A percentile compares a stretch with the other conserved stretches of the same genome.
Conservation (phyloP, 2,329 filamentous ascomycete genomes). For the Apiospora koreana region DNA sequence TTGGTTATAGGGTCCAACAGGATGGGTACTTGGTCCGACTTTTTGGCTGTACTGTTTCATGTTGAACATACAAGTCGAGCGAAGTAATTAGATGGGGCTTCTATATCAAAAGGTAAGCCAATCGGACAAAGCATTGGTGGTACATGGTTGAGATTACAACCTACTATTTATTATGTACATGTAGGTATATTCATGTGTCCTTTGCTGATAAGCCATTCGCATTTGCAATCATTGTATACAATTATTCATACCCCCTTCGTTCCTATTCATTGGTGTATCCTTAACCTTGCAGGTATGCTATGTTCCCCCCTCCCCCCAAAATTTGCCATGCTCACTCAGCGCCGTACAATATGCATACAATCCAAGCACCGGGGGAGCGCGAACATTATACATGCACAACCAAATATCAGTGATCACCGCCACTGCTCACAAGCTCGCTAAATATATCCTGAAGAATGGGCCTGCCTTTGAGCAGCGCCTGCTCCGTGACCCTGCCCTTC, state of each 20-base stretch:
- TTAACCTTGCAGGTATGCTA: neutral
- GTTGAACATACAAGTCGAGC: neutral
- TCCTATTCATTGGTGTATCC: neutral
- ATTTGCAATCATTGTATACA: neutral
- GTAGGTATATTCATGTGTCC: too few species aligned
- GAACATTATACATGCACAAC: neutral
- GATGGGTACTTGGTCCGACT: neutral
- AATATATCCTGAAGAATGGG: slow-evolving; percentile 75
- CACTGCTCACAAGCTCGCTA: slow-evolving; percentile 61
- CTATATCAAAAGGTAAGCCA: neutral
- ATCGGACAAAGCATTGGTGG: too few species aligned
- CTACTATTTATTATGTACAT: too few species aligned
- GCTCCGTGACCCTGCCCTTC: slow-evolving; percentile 59
- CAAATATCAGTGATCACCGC: neutral
- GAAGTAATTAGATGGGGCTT: neutral
- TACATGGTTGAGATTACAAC: too few species aligned
- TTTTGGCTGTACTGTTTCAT: neutral
- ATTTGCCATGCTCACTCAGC: neutral
- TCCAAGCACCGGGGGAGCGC: neutral
- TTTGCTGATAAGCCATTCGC: neutral
- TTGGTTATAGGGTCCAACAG: neutral
- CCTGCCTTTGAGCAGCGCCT: slow-evolving; percentile 64
- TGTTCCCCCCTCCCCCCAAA: neutral
- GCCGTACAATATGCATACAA: neutral
- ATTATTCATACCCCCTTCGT: neutral